Base-by-base conservation (phyloP, 768 basidiomycete genomes). In the Suillus paluster region DNA sequence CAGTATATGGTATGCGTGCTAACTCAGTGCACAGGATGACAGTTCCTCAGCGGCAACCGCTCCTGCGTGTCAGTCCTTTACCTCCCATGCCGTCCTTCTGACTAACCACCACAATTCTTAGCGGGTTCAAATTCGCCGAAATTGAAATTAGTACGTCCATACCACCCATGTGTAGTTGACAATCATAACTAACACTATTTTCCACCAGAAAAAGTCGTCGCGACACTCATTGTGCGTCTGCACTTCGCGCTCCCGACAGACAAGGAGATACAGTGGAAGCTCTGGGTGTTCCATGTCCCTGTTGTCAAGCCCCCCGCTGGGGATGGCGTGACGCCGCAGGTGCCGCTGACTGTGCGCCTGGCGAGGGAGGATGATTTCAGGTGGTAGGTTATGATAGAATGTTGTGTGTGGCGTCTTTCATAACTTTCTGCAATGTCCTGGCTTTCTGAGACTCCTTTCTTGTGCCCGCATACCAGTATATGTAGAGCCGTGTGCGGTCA, bases 101-200 rank as follows among this genome's bases (percentile, higher is more conserved):
- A 25, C 56, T 34, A 25, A 30, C 30, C 17, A 30, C 9, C 15
- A 27, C 48, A 19, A 50, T 23, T 49, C 52, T 25, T 59, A 82
- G 81, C 34, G 84, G 83, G 0, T 83, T 84, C 74, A 83, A 84
- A 66, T 84, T 86, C 71, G 79, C 83, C 2, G 79, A 84, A 63
- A 72, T 85, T 8, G 83, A 84, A 67, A 82, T 83, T 74, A 84
- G 83, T 84, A 66, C 25, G 79, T 73, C 9, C 49, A 50, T 33
- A 11, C 17, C 21, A 41, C 15, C 15, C 5, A 11, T 12, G 21
- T 21, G 5, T 6, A 10, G 10, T 3, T 33, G 5, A 34, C 11
- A 52, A 52, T 33, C n/a, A 21, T 1, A 12, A 30, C 6, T n/a
- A 5, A 46, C 19, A 9, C 17, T 5, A 25, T 63, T 5, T 41